Conservation (phyloP, 257 asterid genomes). For the Ballota nigra region DNA sequence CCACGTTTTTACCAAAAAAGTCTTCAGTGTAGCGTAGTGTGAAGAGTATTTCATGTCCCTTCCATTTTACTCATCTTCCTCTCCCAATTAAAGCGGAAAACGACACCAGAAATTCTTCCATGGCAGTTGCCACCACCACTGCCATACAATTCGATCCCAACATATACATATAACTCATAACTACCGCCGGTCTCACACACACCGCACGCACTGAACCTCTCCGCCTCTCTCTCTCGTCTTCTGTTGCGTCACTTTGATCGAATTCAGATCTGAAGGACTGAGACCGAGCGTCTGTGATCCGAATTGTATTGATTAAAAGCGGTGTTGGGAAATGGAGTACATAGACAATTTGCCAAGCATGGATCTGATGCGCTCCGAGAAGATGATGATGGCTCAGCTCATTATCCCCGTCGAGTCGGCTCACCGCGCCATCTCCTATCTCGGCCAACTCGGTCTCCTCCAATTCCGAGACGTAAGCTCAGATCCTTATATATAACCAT, state of each 20-base stretch:
- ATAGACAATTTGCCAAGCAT: conserved; percentile 72
- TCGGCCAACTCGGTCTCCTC: conserved; percentile 93
- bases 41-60: conserved; percentile 16
- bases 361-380: conserved; percentile 99
- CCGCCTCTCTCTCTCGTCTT: not conserved
- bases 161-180: conserved; percentile 14
- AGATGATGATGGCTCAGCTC: conserved; percentile 91
- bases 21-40: conserved; percentile 27
- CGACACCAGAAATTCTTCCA: conserved; percentile 27
- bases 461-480: conserved; percentile 87
- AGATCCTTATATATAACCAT: conserved; percentile 30
- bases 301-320: not conserved
- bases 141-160: conserved; percentile 19
- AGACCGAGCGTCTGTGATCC: conserved; percentile 26
- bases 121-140: conserved; percentile 30
- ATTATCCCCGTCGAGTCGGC: conserved; percentile 97
- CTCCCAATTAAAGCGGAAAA: conserved; percentile 21
- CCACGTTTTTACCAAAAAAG: not conserved
- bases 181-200: conserved; percentile 11
- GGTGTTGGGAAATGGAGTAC: conserved; percentile 71
- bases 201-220: not conserved
- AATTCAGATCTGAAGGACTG: conserved; percentile 41
- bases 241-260: conserved; percentile 22
- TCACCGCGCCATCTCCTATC: conserved; percentile 91
- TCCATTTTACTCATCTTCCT: conserved; percentile 19